Conservation (phyloP, 768 basidiomycete species). For the Suillus occidentalis region DNA sequence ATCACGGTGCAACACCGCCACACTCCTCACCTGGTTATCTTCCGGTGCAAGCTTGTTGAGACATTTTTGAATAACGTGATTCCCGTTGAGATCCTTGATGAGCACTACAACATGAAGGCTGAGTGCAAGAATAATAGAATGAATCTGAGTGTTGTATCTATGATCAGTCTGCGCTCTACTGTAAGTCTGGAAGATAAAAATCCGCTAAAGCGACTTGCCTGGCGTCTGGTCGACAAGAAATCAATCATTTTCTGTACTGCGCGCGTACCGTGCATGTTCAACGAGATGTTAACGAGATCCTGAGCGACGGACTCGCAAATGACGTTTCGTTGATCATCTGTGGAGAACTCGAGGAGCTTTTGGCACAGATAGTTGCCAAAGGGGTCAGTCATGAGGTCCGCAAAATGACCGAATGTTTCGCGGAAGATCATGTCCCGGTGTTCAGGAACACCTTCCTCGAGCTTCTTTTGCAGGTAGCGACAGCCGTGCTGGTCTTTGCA, state of each 20-base stretch:
- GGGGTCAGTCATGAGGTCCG: constrained; percentile 98
- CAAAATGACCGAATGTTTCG: constrained; percentile 96
- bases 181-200: constrained; percentile 52
- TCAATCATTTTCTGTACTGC: constrained; percentile 99
- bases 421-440: constrained; percentile 99
- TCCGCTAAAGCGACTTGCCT: constrained; percentile 57
- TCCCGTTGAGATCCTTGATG: constrained; percentile 98
- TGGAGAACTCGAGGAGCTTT: constrained; percentile 94
- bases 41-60: constrained; percentile 97
- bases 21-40: constrained; percentile 82
- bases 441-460: constrained; percentile 93
- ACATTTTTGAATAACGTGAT: constrained; percentile 99
- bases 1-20: background rate
- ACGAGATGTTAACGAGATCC: constrained; percentile 94
- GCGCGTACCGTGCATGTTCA: constrained; percentile 99
- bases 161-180: constrained; percentile 67
- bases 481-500: constrained; percentile 99
- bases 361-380: constrained; percentile 99
- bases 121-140: constrained; percentile 93
- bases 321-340: constrained; percentile 94
- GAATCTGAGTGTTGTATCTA: constrained; percentile 87
- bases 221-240: constrained; percentile 91
- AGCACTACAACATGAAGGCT: constrained; percentile 97
- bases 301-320: constrained; percentile 98
- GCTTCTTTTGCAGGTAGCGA: constrained; percentile 96